These are phyloP conservation scores for Carex parvula DNA, from an alignment of 176 grass and related monocot genomes.

Conservation along the genomic window DNA sequence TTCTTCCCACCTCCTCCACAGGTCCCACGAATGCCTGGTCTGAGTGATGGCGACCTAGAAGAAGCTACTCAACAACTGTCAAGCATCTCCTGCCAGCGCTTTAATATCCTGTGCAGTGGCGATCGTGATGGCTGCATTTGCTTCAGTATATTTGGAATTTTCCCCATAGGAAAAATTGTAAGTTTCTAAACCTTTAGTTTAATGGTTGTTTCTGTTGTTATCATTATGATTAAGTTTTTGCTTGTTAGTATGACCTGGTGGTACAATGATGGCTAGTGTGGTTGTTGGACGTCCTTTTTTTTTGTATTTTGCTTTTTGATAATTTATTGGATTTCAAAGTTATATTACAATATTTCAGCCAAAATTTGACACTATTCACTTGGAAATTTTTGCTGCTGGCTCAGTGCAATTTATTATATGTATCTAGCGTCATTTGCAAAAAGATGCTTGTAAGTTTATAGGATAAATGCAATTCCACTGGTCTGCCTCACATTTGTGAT, in stretches of 20 bases:
- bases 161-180: slow-evolving; percentile 95
- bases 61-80: slow-evolving; percentile 63
- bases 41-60: slow-evolving; percentile 65
- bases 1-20: slow-evolving; percentile 93
- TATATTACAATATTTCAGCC: neutral
- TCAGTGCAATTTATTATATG: neutral
- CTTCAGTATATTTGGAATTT: slow-evolving; percentile 99
- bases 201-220: slow-evolving; percentile 29
- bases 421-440: neutral
- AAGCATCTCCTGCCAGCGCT: slow-evolving; percentile 64
- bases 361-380: neutral
- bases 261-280: neutral
- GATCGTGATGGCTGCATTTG: slow-evolving; percentile 85
- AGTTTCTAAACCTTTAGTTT: slow-evolving; percentile 41
- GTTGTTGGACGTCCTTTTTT: neutral
- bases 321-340: neutral
- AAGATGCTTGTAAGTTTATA: neutral
- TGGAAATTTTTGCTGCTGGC: neutral
- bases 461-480: neutral
- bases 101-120: slow-evolving; percentile 86
- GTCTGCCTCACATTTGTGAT: neutral
- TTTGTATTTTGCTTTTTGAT: neutral
- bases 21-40: slow-evolving; percentile 81
- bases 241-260: neutral
- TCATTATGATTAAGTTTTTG: slow-evolving; percentile 12